A percentile compares a stretch with the other conserved stretches of the same genome.
Evolutionary conservation across 257 asterid genomes (phyloP).

Genomic region (Orobanche coerulescens): DNA sequence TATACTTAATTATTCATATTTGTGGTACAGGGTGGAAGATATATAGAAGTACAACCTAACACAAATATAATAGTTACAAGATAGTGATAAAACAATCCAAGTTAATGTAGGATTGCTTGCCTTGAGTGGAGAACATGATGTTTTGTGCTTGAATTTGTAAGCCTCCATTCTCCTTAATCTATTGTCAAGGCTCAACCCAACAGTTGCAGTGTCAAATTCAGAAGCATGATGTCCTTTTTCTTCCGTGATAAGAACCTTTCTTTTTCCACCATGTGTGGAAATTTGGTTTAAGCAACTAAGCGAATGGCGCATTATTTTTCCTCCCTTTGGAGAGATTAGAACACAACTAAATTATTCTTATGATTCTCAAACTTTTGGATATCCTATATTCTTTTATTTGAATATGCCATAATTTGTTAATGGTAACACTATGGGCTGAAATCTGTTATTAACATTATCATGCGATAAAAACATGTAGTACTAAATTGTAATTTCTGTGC

Average conservation of each 20-base stretch:
- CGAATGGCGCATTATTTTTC: neutral
- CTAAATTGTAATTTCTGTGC: neutral
- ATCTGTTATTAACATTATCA: neutral
- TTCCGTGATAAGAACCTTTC: neutral
- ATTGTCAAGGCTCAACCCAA: neutral
- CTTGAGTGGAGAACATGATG: conserved; percentile 11
- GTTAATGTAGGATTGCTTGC: neutral
- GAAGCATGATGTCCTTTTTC: neutral
- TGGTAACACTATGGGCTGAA: neutral
- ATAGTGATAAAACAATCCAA: conserved; percentile 7
- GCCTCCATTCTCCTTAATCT: neutral
- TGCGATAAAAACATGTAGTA: neutral
- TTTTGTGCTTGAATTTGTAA: conserved; percentile 8
- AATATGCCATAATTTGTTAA: neutral
- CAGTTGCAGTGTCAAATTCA: neutral
- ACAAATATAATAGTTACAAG: neutral
- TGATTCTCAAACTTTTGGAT: neutral
- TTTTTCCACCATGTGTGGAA: neutral
- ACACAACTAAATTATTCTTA: neutral
- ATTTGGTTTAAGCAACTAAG: neutral
- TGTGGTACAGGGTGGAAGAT: no score
- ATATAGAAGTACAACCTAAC: neutral
- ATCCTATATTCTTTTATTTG: neutral
- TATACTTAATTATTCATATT: no score
- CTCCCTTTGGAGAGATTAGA: neutral